These are phyloP conservation scores for Stachybotrys echinatus DNA, from an alignment of 2,329 filamentous ascomycete species.

Conservation along the genomic window DNA sequence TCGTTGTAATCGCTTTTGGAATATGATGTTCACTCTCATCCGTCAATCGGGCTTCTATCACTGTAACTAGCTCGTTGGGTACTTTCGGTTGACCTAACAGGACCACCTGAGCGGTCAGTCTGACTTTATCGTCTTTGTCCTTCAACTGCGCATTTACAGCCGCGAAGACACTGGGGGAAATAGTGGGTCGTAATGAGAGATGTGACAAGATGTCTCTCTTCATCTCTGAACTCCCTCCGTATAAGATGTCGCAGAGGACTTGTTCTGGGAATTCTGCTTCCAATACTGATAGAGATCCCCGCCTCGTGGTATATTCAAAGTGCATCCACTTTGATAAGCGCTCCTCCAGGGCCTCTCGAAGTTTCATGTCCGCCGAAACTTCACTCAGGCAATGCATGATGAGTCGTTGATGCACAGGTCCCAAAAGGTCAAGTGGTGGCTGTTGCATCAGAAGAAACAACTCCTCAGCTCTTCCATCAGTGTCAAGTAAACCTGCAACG, in stretches of 20 bases:
- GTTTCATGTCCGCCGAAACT: not conserved
- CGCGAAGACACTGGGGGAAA: too few species aligned
- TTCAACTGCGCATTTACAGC: too few species aligned
- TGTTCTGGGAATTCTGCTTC: not conserved
- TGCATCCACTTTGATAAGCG: not conserved
- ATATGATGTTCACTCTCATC: too few species aligned
- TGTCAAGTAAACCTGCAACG: constrained; percentile 29
- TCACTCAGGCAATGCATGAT: not conserved
- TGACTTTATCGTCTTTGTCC: too few species aligned
- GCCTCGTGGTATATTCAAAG: not conserved
- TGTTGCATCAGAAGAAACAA: not conserved
- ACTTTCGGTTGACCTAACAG: too few species aligned
- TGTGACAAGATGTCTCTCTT: too few species aligned
- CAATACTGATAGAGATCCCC: not conserved
- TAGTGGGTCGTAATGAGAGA: too few species aligned
- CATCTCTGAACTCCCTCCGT: too few species aligned
- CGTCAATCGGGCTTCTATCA: too few species aligned
- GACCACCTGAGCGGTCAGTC: too few species aligned
- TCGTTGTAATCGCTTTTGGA: too few species aligned
- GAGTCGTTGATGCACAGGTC: not conserved
- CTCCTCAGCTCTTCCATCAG: constrained; percentile 3
- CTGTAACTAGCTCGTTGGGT: too few species aligned
- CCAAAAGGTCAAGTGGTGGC: not conserved
- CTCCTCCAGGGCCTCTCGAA: not conserved
- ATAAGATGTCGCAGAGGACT: not conserved